A percentile compares a stretch with the other conserved stretches of the same genome.
phyloP scores from a whole-genome alignment of 306 rosid species.

The Aeschynomene evenia region DNA sequence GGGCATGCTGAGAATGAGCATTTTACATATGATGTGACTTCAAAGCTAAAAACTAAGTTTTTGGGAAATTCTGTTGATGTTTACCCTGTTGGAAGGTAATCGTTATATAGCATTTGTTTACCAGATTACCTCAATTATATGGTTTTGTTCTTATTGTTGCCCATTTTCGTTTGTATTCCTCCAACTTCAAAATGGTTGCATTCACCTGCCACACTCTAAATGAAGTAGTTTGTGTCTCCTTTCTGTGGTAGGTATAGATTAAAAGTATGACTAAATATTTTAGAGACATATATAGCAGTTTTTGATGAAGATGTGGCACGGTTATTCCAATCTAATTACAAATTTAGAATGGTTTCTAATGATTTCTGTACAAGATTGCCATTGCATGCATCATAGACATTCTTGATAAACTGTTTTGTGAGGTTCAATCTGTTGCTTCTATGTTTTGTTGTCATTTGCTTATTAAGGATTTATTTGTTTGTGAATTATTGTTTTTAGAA shows the following conservation, averaged over 20 bases:
- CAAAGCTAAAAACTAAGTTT: constrained; percentile 89
- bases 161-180: constrained; percentile 2
- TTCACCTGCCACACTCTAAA: constrained; percentile 3
- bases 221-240: constrained; percentile 21
- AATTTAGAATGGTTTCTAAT: constrained; percentile 20
- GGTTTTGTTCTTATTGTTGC: constrained; percentile 7
- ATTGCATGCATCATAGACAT: constrained; percentile 11
- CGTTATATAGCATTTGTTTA: constrained; percentile 5
- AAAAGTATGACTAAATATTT: constrained; percentile 8
- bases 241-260: constrained; percentile 14
- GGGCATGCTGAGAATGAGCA: constrained; percentile 92
- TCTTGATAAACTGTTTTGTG: constrained; percentile 17
- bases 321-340: constrained; percentile 20
- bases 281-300: constrained; percentile 8
- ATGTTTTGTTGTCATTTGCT: constrained; percentile 15
- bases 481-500: constrained; percentile 52
- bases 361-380: constrained; percentile 21
- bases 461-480: constrained; percentile 2
- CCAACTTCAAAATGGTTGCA: constrained; percentile 21
- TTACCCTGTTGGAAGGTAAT: constrained; percentile 94
- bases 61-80: constrained; percentile 86
- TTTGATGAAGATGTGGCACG: constrained; percentile 15
- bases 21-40: constrained; percentile 81
- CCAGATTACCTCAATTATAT: background rate
- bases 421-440: background rate